phyloP scores from a whole-genome alignment of 106 monocot genomes.

The Phalaenopsis equestris region DNA sequence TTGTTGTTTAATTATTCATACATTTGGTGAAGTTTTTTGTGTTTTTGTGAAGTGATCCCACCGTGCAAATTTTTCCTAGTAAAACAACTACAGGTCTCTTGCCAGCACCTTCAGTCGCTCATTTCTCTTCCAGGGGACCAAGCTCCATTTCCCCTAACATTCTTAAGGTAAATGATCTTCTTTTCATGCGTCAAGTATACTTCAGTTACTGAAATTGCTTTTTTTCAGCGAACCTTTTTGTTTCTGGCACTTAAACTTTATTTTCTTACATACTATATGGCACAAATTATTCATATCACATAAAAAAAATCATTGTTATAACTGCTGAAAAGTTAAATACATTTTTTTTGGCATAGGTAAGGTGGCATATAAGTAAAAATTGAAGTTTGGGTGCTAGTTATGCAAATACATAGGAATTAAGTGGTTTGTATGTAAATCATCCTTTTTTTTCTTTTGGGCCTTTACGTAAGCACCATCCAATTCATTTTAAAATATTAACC shows the following conservation, averaged over 20 bases:
- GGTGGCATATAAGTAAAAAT: too few species aligned
- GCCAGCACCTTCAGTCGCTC: slow-evolving; percentile 50
- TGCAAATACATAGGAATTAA: too few species aligned
- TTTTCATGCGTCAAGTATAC: background rate
- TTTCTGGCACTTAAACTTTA: background rate
- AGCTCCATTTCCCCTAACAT: slow-evolving; percentile 49
- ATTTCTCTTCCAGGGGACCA: slow-evolving; percentile 69
- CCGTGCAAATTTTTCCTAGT: slow-evolving; percentile 32
- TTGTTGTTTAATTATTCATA: background rate
- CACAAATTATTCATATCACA: too few species aligned
- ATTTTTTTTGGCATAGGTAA: too few species aligned
- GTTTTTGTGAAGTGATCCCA: slow-evolving; percentile 24
- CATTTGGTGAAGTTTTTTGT: background rate
- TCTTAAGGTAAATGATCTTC: slow-evolving; percentile 41
- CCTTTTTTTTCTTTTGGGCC: too few species aligned
- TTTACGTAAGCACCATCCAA: too few species aligned
- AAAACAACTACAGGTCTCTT: slow-evolving; percentile 19
- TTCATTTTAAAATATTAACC: too few species aligned
- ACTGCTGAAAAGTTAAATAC: too few species aligned
- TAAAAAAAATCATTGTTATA: too few species aligned
- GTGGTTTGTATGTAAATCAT: too few species aligned
- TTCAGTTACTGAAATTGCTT: background rate
- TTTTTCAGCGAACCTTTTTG: background rate
- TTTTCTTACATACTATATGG: too few species aligned
- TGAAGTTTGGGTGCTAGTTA: too few species aligned